A percentile compares a stretch with the other conserved stretches of the same genome.
Evolutionary conservation across 148 eudicot genomes (phyloP).

Genomic region (Cornus florida): DNA sequence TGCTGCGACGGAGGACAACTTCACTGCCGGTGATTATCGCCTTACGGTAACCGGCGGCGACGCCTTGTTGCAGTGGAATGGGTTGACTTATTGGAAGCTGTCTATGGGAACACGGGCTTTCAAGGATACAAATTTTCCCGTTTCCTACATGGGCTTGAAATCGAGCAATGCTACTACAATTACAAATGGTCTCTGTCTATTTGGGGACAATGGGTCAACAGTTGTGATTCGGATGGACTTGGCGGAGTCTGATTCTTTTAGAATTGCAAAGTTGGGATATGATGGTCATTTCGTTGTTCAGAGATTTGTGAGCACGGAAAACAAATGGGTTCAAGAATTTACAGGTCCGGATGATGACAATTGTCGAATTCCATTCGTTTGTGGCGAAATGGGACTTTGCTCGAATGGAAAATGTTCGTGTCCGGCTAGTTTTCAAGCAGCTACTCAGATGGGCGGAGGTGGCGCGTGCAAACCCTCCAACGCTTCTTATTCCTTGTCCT

Average conservation of each 20-base stretch:
- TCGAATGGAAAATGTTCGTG: conserved; percentile 41
- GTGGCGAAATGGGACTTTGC: too few species aligned
- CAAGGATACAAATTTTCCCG: conserved; percentile 37
- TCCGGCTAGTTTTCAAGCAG: conserved; percentile 42
- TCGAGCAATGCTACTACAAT: too few species aligned
- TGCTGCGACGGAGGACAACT: conserved; percentile 37
- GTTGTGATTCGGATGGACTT: conserved; percentile 42
- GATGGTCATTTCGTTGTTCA: too few species aligned
- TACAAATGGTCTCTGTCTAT: conserved; percentile 47
- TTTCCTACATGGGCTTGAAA: conserved; percentile 48
- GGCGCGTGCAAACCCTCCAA: conserved; percentile 49
- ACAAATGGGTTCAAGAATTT: conserved; percentile 25
- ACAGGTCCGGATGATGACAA: conserved; percentile 42
- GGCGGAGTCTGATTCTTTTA: background rate
- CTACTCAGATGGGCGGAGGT: background rate
- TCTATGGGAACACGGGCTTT: conserved; percentile 57
- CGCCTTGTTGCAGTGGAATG: conserved; percentile 57
- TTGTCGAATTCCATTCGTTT: conserved; percentile 44
- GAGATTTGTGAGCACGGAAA: too few species aligned
- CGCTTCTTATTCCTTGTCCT: conserved; percentile 41
- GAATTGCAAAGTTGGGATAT: too few species aligned
- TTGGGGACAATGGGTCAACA: conserved; percentile 36
- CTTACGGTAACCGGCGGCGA: conserved; percentile 47
- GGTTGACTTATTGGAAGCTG: conserved; percentile 56
- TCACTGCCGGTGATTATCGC: conserved; percentile 51